phyloP scores from a whole-genome alignment of 2,329 filamentous ascomycete genomes.

The Colletotrichum sp. region DNA sequence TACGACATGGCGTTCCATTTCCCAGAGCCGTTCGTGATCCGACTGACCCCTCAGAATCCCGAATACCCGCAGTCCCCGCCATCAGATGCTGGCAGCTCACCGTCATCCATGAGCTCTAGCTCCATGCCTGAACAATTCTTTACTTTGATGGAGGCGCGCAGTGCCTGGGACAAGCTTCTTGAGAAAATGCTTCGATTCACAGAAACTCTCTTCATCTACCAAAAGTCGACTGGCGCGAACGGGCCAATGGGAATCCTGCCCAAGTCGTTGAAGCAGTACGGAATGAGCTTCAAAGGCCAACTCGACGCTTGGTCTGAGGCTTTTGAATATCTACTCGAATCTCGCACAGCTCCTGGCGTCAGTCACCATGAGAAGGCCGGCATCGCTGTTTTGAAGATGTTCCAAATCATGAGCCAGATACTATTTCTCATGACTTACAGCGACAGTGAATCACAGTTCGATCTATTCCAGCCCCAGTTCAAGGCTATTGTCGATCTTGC shows the following conservation, averaged over 20 bases:
- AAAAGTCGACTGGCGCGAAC: conserved; percentile 44
- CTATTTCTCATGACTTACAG: conserved; percentile 67
- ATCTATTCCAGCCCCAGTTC: conserved; percentile 58
- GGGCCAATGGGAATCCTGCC: conserved; percentile 61
- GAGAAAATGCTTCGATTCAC: conserved; percentile 64
- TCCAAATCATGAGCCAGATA: conserved; percentile 61
- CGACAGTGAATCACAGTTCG: conserved; percentile 63
- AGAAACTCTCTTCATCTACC: conserved; percentile 55
- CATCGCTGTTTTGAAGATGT: conserved; percentile 68
- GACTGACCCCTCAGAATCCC: conserved; percentile 44
- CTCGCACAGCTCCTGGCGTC: conserved; percentile 52
- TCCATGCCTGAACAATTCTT: conserved; percentile 52
- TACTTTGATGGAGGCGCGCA: conserved; percentile 58
- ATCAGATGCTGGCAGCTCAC: conserved; percentile 46
- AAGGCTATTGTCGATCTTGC: conserved; percentile 62
- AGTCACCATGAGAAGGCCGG: conserved; percentile 62
- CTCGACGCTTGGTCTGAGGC: conserved; percentile 61
- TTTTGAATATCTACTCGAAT: conserved; percentile 59
- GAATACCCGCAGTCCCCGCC: conserved; percentile 44
- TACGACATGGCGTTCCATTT: conserved; percentile 75
- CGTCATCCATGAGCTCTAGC: conserved; percentile 40
- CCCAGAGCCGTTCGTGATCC: conserved; percentile 65
- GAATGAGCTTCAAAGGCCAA: conserved; percentile 51
- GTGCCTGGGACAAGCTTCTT: conserved; percentile 61
- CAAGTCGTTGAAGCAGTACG: conserved; percentile 50